Percentiles rank a stretch among this genome's conserved stretches.
Evolutionary conservation across 495 filamentous ascomycete species (phyloP).

Genomic region (Penicillium mononematosum): DNA sequence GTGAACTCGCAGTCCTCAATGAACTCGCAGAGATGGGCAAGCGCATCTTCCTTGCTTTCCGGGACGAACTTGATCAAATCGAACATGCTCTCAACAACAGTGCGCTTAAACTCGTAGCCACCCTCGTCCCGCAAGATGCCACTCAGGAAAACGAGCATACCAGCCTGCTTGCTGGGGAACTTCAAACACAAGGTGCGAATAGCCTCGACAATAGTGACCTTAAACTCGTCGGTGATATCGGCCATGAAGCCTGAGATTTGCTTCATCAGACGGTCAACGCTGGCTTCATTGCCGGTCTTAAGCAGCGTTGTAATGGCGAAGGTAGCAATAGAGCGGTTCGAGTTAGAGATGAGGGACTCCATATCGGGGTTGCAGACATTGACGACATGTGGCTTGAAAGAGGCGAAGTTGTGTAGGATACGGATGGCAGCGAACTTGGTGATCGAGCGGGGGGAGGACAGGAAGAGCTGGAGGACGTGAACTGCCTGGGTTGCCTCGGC

Average conservation of each 20-base stretch:
- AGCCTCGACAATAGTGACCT: conserved; percentile 98
- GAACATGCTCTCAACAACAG: conserved; percentile 98
- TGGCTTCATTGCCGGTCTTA: conserved; percentile 96
- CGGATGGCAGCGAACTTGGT: conserved; percentile 98
- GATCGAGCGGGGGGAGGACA: conserved; percentile 92
- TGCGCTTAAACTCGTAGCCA: conserved; percentile 97
- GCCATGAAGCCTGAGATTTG: conserved; percentile 97
- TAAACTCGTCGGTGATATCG: conserved; percentile 98
- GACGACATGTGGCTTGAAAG: conserved; percentile 90
- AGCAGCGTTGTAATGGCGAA: conserved; percentile 97
- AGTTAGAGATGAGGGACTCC: conserved; percentile 91
- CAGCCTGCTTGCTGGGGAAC: conserved; percentile 96
- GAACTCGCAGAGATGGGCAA: conserved; percentile 96
- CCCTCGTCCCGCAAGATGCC: conserved; percentile 94
- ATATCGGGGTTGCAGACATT: conserved; percentile 96
- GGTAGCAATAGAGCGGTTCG: conserved; percentile 95
- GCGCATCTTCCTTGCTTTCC: conserved; percentile 92
- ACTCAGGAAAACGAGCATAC: conserved; percentile 95
- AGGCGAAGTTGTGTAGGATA: conserved; percentile 93
- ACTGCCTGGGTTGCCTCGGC: conserved; percentile 89
- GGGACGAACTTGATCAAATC: conserved; percentile 99
- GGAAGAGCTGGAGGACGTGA: conserved; percentile 92
- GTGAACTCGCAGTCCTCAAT: conserved; percentile 99
- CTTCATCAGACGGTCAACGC: conserved; percentile 97
- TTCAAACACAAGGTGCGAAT: conserved; percentile 95